phyloP scores from a whole-genome alignment of 495 filamentous ascomycete genomes.

The Tetracladium marchalianum region DNA sequence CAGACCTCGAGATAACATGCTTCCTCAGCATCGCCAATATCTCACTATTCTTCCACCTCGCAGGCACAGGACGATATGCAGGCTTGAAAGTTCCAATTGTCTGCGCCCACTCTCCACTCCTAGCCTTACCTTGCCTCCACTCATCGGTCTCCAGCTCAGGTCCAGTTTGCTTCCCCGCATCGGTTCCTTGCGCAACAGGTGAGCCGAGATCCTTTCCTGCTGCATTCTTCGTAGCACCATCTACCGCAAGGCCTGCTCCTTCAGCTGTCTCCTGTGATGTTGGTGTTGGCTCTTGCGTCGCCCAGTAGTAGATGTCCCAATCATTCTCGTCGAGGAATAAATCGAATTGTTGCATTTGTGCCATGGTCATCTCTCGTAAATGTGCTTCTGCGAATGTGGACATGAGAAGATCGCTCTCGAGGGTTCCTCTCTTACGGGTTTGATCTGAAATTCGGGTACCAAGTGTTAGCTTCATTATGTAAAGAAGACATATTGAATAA shows the following conservation, averaged over 20 bases:
- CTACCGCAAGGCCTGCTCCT: constrained; percentile 1
- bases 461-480: not conserved
- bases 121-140: constrained; percentile 18
- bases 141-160: constrained; percentile 11
- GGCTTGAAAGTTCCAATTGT: constrained; percentile 91
- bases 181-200: constrained; percentile 12
- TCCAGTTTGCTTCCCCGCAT: constrained; percentile 12
- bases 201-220: constrained; percentile 16
- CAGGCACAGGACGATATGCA: constrained; percentile 81
- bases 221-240: constrained; percentile 7
- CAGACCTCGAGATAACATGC: constrained; percentile 50
- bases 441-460: constrained; percentile 56
- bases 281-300: constrained; percentile 67
- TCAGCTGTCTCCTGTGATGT: constrained; percentile 25
- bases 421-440: constrained; percentile 90
- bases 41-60: constrained; percentile 73
- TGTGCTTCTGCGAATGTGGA: constrained; percentile 86
- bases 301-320: constrained; percentile 99
- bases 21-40: constrained; percentile 63
- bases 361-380: constrained; percentile 58
- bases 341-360: constrained; percentile 78
- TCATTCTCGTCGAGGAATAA: constrained; percentile 96
- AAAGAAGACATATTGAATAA: not conserved
- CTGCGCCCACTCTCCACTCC: constrained; percentile 85
- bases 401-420: constrained; percentile 90